Conservation (phyloP, 768 basidiomycete genomes). For the Hypsizygus marmoreus region DNA sequence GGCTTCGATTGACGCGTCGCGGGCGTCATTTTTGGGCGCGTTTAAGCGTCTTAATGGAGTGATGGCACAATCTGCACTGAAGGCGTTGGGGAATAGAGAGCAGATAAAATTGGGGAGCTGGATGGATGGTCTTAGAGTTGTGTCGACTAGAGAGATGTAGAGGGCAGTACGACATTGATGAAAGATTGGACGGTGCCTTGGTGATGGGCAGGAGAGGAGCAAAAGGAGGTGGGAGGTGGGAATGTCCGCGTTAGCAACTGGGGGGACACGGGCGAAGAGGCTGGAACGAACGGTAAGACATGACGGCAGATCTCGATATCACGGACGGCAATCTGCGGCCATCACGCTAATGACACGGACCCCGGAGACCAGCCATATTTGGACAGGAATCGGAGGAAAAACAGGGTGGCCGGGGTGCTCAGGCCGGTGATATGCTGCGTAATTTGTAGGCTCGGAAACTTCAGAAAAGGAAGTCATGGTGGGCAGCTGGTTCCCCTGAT, state of each 20-base stretch:
- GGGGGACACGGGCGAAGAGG: not conserved
- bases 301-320: conserved; percentile 10
- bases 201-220: not conserved
- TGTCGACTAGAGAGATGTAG: not conserved
- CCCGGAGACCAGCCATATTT: conserved; percentile 16
- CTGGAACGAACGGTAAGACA: not conserved
- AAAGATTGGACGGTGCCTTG: not conserved
- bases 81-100: too few species aligned
- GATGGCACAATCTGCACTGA: too few species aligned
- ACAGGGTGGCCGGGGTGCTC: conserved; percentile 9
- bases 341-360: conserved; percentile 15
- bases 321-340: conserved; percentile 29
- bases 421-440: conserved; percentile 15
- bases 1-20: conserved; percentile 1
- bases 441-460: conserved; percentile 8
- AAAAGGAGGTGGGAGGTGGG: not conserved
- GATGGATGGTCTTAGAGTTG: not conserved
- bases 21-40: conserved; percentile 3
- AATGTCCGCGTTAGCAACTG: not conserved
- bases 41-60: too few species aligned
- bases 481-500: conserved; percentile 16
- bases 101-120: not conserved
- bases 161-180: not conserved
- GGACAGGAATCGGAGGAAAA: conserved; percentile 13
- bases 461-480: conserved; percentile 7